Conservation (phyloP, 2,329 filamentous ascomycete species). For the Daldinia sp. region DNA sequence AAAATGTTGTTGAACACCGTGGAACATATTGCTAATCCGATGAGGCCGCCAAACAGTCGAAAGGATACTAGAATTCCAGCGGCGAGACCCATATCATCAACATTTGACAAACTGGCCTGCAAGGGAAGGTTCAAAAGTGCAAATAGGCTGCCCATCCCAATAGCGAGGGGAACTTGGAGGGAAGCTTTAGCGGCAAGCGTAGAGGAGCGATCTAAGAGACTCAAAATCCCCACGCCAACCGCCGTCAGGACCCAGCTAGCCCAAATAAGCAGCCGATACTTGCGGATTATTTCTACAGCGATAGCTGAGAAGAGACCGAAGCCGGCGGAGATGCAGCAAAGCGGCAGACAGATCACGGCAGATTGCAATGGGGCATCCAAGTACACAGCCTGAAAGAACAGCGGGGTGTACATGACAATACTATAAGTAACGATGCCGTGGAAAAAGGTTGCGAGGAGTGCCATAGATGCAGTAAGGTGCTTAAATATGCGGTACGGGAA, state of each 20-base stretch:
- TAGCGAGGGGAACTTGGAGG: slow-evolving; percentile 45
- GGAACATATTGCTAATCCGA: slow-evolving; percentile 53
- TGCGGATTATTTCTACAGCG: slow-evolving; percentile 66
- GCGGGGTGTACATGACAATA: slow-evolving; percentile 41
- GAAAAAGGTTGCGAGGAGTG: slow-evolving; percentile 24
- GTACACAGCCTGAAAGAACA: slow-evolving; percentile 65
- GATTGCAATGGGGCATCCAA: slow-evolving; percentile 64
- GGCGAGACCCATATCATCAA: slow-evolving; percentile 53
- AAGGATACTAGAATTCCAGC: slow-evolving; percentile 51
- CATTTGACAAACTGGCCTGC: slow-evolving; percentile 50
- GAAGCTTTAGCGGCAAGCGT: slow-evolving; percentile 51
- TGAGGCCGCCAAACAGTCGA: slow-evolving; percentile 54
- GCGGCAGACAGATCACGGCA: slow-evolving; percentile 68
- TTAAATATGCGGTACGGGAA: slow-evolving; percentile 22
- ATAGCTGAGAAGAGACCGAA: slow-evolving; percentile 69
- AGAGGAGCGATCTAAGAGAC: slow-evolving; percentile 55
- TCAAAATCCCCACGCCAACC: slow-evolving; percentile 64
- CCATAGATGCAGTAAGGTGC: slow-evolving; percentile 43
- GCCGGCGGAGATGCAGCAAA: slow-evolving; percentile 69
- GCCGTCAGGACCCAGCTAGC: slow-evolving; percentile 70
- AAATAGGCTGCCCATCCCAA: slow-evolving; percentile 38
- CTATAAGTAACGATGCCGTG: slow-evolving; percentile 29
- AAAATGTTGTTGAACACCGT: slow-evolving; percentile 52
- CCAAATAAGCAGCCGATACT: slow-evolving; percentile 69
- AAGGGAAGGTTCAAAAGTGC: slow-evolving; percentile 44